phyloP scores from a whole-genome alignment of 176 grass and related monocot genomes.

The Luzula sylvatica region DNA sequence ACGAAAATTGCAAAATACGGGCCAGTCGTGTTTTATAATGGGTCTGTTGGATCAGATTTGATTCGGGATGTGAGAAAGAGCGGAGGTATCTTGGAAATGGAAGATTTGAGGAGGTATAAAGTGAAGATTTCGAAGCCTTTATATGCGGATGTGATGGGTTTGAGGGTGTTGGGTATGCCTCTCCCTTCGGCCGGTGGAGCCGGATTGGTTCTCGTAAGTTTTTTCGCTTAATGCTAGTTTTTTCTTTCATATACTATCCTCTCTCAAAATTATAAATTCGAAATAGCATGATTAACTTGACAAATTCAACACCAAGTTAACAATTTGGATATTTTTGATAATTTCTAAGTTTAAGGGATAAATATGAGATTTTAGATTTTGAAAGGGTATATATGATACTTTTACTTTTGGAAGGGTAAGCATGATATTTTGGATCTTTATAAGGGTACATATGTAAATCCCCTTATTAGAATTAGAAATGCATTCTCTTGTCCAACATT shows the following conservation, averaged over 20 bases:
- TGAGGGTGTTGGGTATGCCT: constrained; percentile 61
- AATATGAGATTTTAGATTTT: too few species aligned
- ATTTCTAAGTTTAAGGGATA: too few species aligned
- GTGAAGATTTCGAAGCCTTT: constrained; percentile 54
- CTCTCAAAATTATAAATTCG: background rate
- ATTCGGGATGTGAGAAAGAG: constrained; percentile 40
- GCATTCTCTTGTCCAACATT: too few species aligned
- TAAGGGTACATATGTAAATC: too few species aligned
- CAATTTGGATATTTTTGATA: too few species aligned
- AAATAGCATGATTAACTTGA: too few species aligned
- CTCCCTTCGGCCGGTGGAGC: constrained; percentile 81
- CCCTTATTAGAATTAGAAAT: too few species aligned
- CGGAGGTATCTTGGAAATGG: constrained; percentile 53
- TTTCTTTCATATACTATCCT: background rate
- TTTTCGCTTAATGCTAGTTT: background rate
- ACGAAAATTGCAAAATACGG: constrained; percentile 34
- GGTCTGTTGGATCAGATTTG: constrained; percentile 30
- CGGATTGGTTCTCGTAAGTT: constrained; percentile 70
- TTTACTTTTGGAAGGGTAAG: too few species aligned
- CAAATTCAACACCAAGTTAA: too few species aligned
- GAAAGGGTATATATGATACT: too few species aligned
- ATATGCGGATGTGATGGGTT: constrained; percentile 34
- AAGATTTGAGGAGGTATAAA: constrained; percentile 55
- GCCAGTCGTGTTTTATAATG: constrained; percentile 48
- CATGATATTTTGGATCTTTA: too few species aligned